Base-by-base conservation (phyloP, 805 yeast genomes). In the Kodamaea sagamina region DNA sequence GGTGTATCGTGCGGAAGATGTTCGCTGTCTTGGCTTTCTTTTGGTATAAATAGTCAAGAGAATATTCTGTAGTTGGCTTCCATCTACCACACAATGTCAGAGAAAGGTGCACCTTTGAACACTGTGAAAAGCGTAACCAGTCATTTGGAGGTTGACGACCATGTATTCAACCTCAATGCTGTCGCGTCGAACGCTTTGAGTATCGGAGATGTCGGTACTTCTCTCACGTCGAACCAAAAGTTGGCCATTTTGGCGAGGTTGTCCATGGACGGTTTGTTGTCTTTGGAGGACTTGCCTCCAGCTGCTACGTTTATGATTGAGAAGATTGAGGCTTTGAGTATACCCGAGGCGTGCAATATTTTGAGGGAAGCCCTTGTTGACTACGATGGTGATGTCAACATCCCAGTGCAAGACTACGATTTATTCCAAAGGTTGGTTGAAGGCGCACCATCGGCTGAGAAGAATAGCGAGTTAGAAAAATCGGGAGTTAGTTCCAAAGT, bases 321-420 rank as follows among this genome's bases (percentile, higher is more conserved):
- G 22, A 69, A 67, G 46, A 63, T 72, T 34, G 63, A 59, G 36
- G 46, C 50, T 24, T 45, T 72, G 51, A 41, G 63, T 5, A 50
- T 62, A 8, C 68, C 63, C 2, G 75, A 74, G 36, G 69, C 78
- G 0, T 26, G 68, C 1, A 60, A 58, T 6, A 65, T 76, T 28
- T 54, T 80, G 32, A 52, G 55, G 24, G 60, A 64, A 11, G 70
- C 75, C 4, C 46, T 70, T 3, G 66, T 51, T 1, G 66, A 70
- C 13, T 79, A 75, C 48, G 51, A 51, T 4, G 72, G 66, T 40
- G 84, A 79, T 53, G 70, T 71, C 27, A 77, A 77, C 51, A 65
- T 78, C 46, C 72, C 76, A 9, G 48, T 42, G 2, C 57, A 52
- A 2, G 71, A 69, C 31, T 65, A 66, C 49, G 60, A 58, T 4